Evolutionary conservation across 768 basidiomycete genomes (phyloP), one percentile per base, ranked within the genome.

Genomic region (Lepiota subincarnata): DNA sequence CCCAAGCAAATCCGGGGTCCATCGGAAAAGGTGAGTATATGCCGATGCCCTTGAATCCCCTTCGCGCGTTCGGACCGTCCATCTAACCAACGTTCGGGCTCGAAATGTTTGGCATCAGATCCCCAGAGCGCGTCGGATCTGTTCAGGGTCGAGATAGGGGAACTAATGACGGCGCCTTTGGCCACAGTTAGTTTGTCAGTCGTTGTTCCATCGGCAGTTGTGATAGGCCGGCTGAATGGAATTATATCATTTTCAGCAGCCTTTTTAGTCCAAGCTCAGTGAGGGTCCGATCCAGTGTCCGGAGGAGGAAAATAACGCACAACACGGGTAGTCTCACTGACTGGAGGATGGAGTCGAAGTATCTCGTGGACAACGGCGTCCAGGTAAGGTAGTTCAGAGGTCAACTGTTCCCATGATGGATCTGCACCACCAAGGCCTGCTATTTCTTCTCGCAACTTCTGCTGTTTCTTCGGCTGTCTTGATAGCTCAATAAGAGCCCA

Each of bases 11-110:
- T 73, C 50, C 79, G 63, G 1, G 78, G 76, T 0, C 81, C 80
- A 60, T 80, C 78, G 10, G 72, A 66, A 56, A 83, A 83, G 0
- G 78, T 76, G 20, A 81, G 62, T 10, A 81, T 61, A 57, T 82
- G 79, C 0, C 73, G 70, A 56, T 81, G 68, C 12, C 79, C 81
- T 57, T 75, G 73, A 1, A 80, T 66, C 22, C 73, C 72, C 34
- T 72, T 73, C 0, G 73, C 71, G 24, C 58, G 52, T 3, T 55
- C 48, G 14, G 56, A 55, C 0, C 67, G 64, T 12, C 65, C 66
- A 4, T 67, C 64, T 7, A 87, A 67, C 87, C 87, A 89, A 4
- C 87, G 71, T 50, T 82, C 81, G 0, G 86, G 87, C 37, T 76
- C 70, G 64, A 83, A 89, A 43, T 74, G 74, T 19, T 74, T 72